phyloP scores from a whole-genome alignment of 805 yeast species.

The Schwanniomyces sp. region DNA sequence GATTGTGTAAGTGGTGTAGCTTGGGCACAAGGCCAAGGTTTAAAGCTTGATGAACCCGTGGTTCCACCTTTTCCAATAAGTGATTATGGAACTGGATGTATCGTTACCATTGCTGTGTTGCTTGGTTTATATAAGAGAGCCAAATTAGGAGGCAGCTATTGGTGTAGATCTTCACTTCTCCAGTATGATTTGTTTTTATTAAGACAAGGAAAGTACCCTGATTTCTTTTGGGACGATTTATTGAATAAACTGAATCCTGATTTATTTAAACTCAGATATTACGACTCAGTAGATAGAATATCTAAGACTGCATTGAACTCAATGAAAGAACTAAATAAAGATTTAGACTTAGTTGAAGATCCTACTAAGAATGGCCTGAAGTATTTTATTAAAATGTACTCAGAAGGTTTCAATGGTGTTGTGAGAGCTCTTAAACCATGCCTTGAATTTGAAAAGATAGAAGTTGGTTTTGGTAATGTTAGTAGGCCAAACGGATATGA shows the following conservation, averaged over 20 bases:
- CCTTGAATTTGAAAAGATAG: constrained; percentile 6
- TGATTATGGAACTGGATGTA: constrained; percentile 36
- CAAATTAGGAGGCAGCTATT: constrained; percentile 26
- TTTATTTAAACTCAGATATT: constrained; percentile 9
- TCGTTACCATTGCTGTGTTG: constrained; percentile 30
- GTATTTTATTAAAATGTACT: constrained; percentile 7
- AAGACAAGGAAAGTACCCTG: constrained; percentile 19
- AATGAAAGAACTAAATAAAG: constrained; percentile 5
- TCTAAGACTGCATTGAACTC: constrained; percentile 9
- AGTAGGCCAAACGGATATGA: constrained; percentile 14
- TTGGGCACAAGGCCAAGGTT: constrained; percentile 26
- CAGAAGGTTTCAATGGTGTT: constrained; percentile 11
- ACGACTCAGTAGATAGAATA: constrained; percentile 13
- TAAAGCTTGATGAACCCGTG: constrained; percentile 28
- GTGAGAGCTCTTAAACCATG: constrained; percentile 12
- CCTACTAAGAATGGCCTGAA: constrained; percentile 2
- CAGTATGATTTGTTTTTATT: constrained; percentile 29
- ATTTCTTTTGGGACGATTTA: constrained; percentile 7
- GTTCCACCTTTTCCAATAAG: constrained; percentile 38
- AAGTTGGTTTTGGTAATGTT: constrained; percentile 9
- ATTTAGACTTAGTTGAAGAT: constrained; percentile 7
- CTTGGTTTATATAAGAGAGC: constrained; percentile 26
- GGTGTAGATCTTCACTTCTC: constrained; percentile 21
- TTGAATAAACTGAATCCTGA: constrained; percentile 4
- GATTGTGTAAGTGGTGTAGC: constrained; percentile 35